These are phyloP conservation scores for Hamigera avellanea DNA, from an alignment of 495 filamentous ascomycete genomes.

Conservation along the genomic window DNA sequence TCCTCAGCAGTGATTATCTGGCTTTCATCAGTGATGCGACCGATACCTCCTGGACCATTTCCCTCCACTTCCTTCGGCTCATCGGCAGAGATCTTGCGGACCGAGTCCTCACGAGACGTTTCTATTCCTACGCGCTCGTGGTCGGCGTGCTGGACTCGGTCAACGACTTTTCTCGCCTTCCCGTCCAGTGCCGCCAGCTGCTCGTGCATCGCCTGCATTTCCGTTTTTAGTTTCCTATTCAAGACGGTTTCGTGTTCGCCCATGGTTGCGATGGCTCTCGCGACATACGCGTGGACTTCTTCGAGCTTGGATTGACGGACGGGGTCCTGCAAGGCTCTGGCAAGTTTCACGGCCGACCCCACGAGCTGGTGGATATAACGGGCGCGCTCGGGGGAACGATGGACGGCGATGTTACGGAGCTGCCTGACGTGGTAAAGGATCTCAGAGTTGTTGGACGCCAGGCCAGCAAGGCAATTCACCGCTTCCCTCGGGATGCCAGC, in stretches of 20 bases:
- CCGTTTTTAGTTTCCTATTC: conserved; percentile 12
- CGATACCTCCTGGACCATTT: too few species aligned
- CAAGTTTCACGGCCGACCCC: conserved; percentile 14
- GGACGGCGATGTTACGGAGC: conserved; percentile 22
- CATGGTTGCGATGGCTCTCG: conserved; percentile 21
- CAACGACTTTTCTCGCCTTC: conserved; percentile 13
- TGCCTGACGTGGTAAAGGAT: conserved; percentile 16
- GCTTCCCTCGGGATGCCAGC: conserved; percentile 2
- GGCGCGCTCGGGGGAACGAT: conserved; percentile 17
- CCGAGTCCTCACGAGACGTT: too few species aligned
- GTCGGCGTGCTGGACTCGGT: too few species aligned
- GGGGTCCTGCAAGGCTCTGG: conserved; percentile 15
- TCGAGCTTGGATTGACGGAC: conserved; percentile 18
- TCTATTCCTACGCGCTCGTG: too few species aligned
- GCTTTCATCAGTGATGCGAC: too few species aligned
- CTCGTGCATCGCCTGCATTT: conserved; percentile 16
- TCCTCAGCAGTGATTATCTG: too few species aligned
- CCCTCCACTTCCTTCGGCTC: too few species aligned
- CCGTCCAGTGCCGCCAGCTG: conserved; percentile 17
- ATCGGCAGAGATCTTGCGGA: too few species aligned
- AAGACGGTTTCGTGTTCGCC: conserved; percentile 24
- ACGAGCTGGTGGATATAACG: conserved; percentile 17
- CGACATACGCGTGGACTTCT: conserved; percentile 20
- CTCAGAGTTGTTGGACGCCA: too few species aligned
- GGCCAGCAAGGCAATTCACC: too few species aligned